Conservation (phyloP, 345 rosid genomes). For the Citrus glauca region DNA sequence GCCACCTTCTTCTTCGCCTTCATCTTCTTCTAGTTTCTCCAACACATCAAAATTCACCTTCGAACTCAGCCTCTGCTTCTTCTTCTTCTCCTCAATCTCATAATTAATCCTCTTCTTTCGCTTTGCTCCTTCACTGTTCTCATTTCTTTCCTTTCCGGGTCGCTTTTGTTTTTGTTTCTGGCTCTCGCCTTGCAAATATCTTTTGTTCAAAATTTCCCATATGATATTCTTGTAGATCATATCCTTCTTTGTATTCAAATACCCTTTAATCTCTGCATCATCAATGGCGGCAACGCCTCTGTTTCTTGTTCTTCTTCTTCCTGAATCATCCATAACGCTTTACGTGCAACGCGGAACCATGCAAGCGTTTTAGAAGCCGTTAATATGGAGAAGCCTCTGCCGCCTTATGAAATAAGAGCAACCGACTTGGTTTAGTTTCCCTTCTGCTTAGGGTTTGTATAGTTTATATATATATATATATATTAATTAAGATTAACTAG, state of each 20-base stretch:
- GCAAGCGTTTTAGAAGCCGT: too few species aligned
- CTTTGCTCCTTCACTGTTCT: background rate
- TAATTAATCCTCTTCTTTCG: background rate
- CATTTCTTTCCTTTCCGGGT: background rate
- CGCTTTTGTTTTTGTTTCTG: background rate
- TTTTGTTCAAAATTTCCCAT: constrained; percentile 4
- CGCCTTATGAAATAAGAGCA: background rate
- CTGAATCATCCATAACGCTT: too few species aligned
- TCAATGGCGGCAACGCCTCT: background rate
- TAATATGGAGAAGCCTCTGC: background rate
- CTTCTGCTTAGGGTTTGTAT: background rate
- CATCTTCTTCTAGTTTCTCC: background rate
- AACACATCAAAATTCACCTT: constrained; percentile 1
- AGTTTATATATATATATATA: too few species aligned
- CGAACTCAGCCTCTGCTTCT: background rate
- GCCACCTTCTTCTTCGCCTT: background rate
- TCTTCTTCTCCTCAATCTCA: background rate
- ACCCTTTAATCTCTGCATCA: constrained; percentile 3
- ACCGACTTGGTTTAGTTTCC: background rate
- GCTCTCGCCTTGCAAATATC: background rate
- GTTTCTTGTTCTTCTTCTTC: too few species aligned
- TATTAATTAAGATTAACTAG: too few species aligned
- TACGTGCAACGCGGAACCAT: too few species aligned
- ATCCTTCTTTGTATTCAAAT: constrained; percentile 11
- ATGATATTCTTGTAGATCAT: constrained; percentile 6